Conservation (phyloP, 176 grass and related monocot species). For the Carex kokanica region DNA sequence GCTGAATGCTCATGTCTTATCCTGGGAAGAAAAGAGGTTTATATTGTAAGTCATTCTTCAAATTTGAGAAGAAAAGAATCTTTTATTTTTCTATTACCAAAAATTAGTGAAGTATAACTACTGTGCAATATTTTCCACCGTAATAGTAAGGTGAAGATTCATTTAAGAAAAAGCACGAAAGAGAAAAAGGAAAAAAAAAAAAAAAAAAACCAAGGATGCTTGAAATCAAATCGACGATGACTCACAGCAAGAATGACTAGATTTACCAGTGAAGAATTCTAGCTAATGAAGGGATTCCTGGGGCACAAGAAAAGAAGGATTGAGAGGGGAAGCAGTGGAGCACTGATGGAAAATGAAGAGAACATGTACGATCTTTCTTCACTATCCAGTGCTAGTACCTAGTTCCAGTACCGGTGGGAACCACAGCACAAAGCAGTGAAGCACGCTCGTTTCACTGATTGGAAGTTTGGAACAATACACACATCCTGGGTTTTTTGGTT, state of each 20-base stretch:
- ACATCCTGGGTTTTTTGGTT: background rate
- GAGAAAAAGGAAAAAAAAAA: background rate
- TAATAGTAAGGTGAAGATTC: background rate
- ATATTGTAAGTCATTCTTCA: background rate
- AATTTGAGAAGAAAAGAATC: background rate
- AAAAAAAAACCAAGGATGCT: background rate
- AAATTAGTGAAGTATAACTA: background rate
- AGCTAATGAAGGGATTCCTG: background rate
- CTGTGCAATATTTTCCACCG: background rate
- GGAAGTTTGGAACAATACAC: background rate
- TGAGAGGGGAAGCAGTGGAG: background rate
- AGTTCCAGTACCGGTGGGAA: background rate
- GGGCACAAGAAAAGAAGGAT: background rate
- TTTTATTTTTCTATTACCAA: background rate
- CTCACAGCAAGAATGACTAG: background rate
- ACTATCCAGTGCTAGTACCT: background rate
- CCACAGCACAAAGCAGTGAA: background rate
- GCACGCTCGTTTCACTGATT: background rate
- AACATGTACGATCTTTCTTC: background rate
- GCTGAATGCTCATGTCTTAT: background rate
- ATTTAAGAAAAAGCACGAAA: background rate
- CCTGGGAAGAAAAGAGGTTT: slow-evolving; percentile 3
- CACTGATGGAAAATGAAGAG: background rate
- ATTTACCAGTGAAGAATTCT: too few species aligned
- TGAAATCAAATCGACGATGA: background rate